Percentiles rank a stretch among this genome's conserved stretches.
phyloP scores from a whole-genome alignment of 371 early-diverging fungal species.

The Mucor sp. region DNA sequence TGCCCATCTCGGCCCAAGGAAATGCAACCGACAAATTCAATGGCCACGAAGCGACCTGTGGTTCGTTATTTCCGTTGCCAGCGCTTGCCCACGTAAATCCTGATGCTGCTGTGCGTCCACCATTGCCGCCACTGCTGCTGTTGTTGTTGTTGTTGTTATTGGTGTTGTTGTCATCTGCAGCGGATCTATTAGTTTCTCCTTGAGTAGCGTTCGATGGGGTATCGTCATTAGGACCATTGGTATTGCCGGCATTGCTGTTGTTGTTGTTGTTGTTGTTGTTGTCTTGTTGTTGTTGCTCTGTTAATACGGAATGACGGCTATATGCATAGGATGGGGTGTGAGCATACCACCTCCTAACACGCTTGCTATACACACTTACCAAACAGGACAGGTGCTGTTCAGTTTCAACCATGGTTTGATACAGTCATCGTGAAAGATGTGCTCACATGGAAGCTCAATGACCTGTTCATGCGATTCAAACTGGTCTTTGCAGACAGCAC shows the following conservation, averaged over 20 bases:
- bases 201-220: not conserved
- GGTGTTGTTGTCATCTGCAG: conserved; percentile 2
- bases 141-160: not conserved
- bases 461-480: conserved; percentile 63
- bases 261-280: not conserved
- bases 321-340: not conserved
- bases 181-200: conserved; percentile 3
- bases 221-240: conserved; percentile 8
- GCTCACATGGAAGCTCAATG: conserved; percentile 76
- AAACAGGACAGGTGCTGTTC: conserved; percentile 90
- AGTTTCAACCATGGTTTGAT: conserved; percentile 88
- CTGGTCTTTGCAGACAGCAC: conserved; percentile 85
- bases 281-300: conserved; percentile 17
- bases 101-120: not conserved
- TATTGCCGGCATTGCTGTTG: conserved; percentile 1
- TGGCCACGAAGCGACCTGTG: not conserved
- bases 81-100: not conserved
- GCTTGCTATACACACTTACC: conserved; percentile 45
- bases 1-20: conserved; percentile 2
- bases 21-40: conserved; percentile 6
- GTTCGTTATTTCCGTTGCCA: conserved; percentile 3
- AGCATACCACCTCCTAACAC: not conserved
- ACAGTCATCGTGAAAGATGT: conserved; percentile 86
- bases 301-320: conserved; percentile 43
- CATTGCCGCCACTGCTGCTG: not conserved